A percentile compares a stretch with the other conserved stretches of the same genome.
phyloP scores from a whole-genome alignment of 176 grass and related monocot genomes.

The Carex myosuroides region DNA sequence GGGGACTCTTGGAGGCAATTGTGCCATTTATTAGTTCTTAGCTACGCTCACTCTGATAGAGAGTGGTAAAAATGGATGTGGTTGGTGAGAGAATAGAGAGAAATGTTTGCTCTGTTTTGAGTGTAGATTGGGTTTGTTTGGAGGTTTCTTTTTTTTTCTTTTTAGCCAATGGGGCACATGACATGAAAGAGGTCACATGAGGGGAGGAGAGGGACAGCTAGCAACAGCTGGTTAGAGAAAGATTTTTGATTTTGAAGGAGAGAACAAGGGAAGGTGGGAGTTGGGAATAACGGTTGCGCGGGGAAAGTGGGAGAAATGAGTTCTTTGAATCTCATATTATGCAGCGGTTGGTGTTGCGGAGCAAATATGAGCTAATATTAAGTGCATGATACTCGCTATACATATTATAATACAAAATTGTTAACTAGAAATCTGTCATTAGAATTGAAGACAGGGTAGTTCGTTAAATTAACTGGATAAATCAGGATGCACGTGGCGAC shows the following conservation, averaged over 20 bases:
- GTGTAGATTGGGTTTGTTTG: conserved; percentile 6
- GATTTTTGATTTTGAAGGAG: conserved; percentile 8
- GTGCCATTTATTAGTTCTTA: conserved; percentile 36
- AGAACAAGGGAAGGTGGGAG: neutral
- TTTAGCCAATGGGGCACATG: conserved; percentile 10
- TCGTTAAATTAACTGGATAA: neutral
- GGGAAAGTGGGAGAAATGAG: neutral
- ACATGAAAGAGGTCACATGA: conserved; percentile 51
- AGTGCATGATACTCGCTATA: neutral
- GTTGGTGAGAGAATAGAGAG: neutral
- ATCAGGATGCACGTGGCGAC: neutral
- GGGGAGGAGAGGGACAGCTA: conserved; percentile 53
- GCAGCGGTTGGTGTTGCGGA: neutral
- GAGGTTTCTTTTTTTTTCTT: conserved; percentile 4
- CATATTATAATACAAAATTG: neutral
- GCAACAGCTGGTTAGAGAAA: conserved; percentile 64
- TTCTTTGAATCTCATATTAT: neutral
- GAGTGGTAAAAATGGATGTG: neutral
- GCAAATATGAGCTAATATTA: neutral
- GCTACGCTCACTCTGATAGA: neutral
- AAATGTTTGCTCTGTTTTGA: neutral
- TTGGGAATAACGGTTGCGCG: neutral
- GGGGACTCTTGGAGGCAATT: conserved; percentile 65
- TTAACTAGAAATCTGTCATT: neutral
- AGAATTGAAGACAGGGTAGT: neutral